Conservation (phyloP, 208 protist species). For the Trichomonas tenax region DNA sequence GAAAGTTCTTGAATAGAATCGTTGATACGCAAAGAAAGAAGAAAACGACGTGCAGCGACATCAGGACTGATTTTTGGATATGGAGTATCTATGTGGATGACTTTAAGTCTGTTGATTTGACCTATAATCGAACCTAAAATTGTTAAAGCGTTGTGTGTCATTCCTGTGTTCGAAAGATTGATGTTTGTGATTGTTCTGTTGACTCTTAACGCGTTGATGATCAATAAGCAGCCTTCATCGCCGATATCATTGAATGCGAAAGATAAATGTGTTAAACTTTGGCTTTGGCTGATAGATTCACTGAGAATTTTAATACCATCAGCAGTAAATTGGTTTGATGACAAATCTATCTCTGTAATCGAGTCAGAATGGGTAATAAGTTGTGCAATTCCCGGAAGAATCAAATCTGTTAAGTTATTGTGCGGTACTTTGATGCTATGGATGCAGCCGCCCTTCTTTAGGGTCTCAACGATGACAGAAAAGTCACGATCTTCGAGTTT, state of each 20-base stretch:
- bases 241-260: background rate
- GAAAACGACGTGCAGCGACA: background rate
- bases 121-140: background rate
- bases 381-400: constrained; percentile 1
- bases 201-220: background rate
- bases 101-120: background rate
- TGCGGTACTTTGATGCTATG: background rate
- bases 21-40: background rate
- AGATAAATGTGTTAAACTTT: background rate
- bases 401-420: background rate
- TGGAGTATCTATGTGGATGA: background rate
- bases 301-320: background rate
- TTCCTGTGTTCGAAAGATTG: background rate
- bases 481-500: background rate
- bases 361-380: background rate
- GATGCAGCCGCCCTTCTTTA: background rate
- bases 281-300: background rate
- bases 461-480: background rate
- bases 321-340: background rate
- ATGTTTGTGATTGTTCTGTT: background rate
- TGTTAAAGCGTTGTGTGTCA: background rate
- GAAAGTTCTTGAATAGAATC: background rate
- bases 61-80: background rate
- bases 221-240: background rate
- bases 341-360: background rate